Evolutionary conservation across 352 stramenopile genomes (phyloP), one percentile per base, ranked within the genome.

Genomic region (Globisporangium nagaii): DNA sequence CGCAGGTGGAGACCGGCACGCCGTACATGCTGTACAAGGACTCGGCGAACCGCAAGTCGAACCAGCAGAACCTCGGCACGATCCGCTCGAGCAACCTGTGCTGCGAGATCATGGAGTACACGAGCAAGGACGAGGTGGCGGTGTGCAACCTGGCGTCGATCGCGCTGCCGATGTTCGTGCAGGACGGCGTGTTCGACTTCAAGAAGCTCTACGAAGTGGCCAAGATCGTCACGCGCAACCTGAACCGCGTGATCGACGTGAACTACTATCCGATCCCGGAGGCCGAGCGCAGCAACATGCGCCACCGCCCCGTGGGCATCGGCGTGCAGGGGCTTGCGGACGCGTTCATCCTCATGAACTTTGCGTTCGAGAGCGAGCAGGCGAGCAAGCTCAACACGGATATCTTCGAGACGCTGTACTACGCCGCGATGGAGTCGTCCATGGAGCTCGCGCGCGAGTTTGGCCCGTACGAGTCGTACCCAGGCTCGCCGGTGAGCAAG

Each of bases 361-460:
- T 93, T 59, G 85, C 97, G 43, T 99, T 98, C 66, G 97, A 99
- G 63, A 98, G 86, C 40, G 56, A 79, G 12, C 56, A 90, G 56
- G 96, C 96, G 15, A 67, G 77, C 6, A 58, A 97, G 53, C 73
- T 99, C 17, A 99, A 99, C 84, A 96, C 94, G 65, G 87, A 99
- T 55, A 99, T 99, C 69, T 99, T 99, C 69, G 97, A 99, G 75
- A 99, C 97, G n/a, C 98, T 99, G 41, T 99, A 99, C 84, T 99
- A 93, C 66, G 96, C 85, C 31, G 88, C 97, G 11, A 92, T 98
- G 70, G 91, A 97, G 63, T 94, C 96, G 15, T 99, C 96, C 32
- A 96, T 95, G 68, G 92, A 99, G 65, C 73, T 99, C 19, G 96
- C 97, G 25, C 73, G 87, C 57, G 68, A 87, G 59, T 66, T 97